These are phyloP conservation scores for Mycena amicta DNA, from an alignment of 768 basidiomycete genomes.

Conservation along the genomic window DNA sequence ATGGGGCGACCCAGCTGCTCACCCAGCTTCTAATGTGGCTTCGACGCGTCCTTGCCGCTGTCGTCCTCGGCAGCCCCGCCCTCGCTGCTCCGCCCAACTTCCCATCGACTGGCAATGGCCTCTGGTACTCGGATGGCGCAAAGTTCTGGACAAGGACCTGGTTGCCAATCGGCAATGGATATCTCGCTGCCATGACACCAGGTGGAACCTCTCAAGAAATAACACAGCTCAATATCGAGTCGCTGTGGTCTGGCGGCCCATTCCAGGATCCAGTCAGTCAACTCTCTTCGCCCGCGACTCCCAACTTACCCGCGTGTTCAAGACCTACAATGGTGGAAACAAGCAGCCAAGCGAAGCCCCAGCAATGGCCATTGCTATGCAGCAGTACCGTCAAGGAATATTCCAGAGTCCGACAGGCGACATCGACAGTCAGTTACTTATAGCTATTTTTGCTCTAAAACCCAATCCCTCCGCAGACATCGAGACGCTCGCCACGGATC, in stretches of 20 bases:
- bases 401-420: conserved; percentile 62
- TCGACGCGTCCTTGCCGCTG: background rate
- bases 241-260: conserved; percentile 76
- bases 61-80: background rate
- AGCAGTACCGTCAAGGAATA: conserved; percentile 54
- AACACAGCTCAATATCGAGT: conserved; percentile 74
- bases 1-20: no score
- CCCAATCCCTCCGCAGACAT: conserved; percentile 44
- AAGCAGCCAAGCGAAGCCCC: conserved; percentile 46
- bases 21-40: conserved; percentile 11
- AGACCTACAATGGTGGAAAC: conserved; percentile 77
- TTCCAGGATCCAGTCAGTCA: conserved; percentile 54
- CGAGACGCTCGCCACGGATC: conserved; percentile 49
- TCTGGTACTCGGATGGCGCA: conserved; percentile 64
- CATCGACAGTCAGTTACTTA: conserved; percentile 47
- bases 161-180: conserved; percentile 77
- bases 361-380: conserved; percentile 51
- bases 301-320: no score
- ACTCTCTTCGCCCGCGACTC: background rate
- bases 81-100: conserved; percentile 47
- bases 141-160: conserved; percentile 58
- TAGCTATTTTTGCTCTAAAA: background rate
- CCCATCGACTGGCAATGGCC: conserved; percentile 71
- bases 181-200: conserved; percentile 70
- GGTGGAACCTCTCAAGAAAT: conserved; percentile 63